Conservation (phyloP, 306 rosid genomes). For the Cyclanthera cordifolia region DNA sequence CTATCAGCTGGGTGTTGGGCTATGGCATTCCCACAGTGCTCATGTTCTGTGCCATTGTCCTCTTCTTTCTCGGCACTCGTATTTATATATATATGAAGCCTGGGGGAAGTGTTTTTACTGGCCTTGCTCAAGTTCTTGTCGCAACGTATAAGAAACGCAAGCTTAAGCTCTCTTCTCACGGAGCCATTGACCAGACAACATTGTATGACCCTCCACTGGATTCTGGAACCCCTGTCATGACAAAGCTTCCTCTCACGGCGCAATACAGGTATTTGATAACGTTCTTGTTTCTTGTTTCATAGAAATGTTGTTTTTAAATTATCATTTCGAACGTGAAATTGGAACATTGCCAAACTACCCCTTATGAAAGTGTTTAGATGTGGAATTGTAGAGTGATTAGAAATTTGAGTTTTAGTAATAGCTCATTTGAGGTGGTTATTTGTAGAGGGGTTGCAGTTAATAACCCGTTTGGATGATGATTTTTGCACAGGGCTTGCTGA, state of each 20-base stretch:
- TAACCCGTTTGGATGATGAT: no score
- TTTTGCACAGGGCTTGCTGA: no score
- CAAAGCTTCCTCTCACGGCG: slow-evolving; percentile 40
- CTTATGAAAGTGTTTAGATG: no score
- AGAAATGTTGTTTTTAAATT: no score
- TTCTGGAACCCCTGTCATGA: slow-evolving; percentile 14
- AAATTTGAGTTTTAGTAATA: no score
- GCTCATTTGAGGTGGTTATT: no score
- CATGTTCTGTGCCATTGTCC: slow-evolving; percentile 38
- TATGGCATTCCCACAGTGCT: slow-evolving; percentile 48
- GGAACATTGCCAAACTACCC: no score
- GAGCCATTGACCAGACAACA: not conserved
- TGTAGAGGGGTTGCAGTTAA: no score
- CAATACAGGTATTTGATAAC: slow-evolving; percentile 20
- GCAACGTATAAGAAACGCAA: slow-evolving; percentile 52
- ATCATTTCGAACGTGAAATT: no score
- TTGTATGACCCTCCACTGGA: slow-evolving; percentile 42
- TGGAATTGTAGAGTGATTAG: no score
- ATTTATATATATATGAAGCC: slow-evolving; percentile 35
- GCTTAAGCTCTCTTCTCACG: slow-evolving; percentile 23
- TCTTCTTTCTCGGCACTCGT: slow-evolving; percentile 37
- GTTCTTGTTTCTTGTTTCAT: not conserved
- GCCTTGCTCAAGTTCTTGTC: slow-evolving; percentile 37
- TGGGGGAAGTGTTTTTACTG: slow-evolving; percentile 47
- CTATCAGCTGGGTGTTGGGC: slow-evolving; percentile 64